Percentiles rank a stretch among this genome's conserved stretches.
These are phyloP conservation scores for Phialophora expanda DNA, from an alignment of 2,329 filamentous ascomycete species.

Conservation along the genomic window DNA sequence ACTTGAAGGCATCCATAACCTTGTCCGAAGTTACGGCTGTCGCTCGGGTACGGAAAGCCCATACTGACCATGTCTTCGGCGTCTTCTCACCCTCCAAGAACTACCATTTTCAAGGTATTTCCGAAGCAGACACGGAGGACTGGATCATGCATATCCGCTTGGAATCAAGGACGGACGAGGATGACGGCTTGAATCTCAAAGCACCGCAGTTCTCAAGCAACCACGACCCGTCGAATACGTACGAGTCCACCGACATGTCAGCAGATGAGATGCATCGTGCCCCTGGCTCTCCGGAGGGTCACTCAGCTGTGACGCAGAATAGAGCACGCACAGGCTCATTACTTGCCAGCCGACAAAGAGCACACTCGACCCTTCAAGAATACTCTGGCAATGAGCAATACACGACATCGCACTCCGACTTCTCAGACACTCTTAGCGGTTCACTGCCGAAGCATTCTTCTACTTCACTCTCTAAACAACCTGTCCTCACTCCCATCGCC, in stretches of 20 bases:
- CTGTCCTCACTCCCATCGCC: conserved; percentile 42
- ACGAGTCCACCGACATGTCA: conserved; percentile 49
- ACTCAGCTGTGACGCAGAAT: conserved; percentile 19
- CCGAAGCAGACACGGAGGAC: conserved; percentile 74
- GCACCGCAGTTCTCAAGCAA: conserved; percentile 36
- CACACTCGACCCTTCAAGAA: conserved; percentile 52
- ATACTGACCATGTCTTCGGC: conserved; percentile 84
- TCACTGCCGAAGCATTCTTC: conserved; percentile 40
- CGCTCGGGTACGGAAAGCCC: conserved; percentile 84
- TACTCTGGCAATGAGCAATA: conserved; percentile 70
- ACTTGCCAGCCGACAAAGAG: conserved; percentile 32
- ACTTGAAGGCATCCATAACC: conserved; percentile 84
- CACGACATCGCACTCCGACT: conserved; percentile 78
- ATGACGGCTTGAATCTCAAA: conserved; percentile 78
- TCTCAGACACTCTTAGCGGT: conserved; percentile 67
- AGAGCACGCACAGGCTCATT: conserved; percentile 28
- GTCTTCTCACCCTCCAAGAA: conserved; percentile 90
- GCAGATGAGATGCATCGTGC: conserved; percentile 46
- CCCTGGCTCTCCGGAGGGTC: conserved; percentile 46
- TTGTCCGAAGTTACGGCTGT: conserved; percentile 91
- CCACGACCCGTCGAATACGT: conserved; percentile 44
- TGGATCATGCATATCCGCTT: conserved; percentile 84
- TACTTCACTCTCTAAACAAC: conserved; percentile 30
- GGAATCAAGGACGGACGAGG: conserved; percentile 83
- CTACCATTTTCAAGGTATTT: conserved; percentile 82